Percentiles rank a stretch among this genome's conserved stretches.
Evolutionary conservation across 1,284 basidiomycete species (phyloP).

Genomic region (Ceratobasidium sp.): DNA sequence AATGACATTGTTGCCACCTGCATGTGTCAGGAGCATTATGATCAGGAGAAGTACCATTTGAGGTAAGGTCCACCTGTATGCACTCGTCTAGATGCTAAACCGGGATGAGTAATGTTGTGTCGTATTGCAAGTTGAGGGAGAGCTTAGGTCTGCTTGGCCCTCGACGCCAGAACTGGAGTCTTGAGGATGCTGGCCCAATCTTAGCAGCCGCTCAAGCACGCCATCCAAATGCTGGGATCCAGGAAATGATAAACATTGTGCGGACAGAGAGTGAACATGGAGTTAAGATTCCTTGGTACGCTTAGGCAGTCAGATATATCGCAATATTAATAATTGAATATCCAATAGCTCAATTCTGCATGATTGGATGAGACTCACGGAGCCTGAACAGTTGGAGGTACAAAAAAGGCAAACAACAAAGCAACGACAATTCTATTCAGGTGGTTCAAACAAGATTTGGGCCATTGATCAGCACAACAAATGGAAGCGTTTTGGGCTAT

Average conservation of each 20-base stretch:
- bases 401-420: not conserved
- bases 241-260: not conserved
- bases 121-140: not conserved
- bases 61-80: no score
- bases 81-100: no score
- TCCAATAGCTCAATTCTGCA: not conserved
- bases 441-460: slow-evolving; percentile 60
- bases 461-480: slow-evolving; percentile 62
- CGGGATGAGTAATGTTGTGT: not conserved
- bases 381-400: not conserved
- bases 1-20: no score
- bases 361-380: not conserved
- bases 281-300: not conserved
- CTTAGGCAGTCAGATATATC: not conserved
- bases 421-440: slow-evolving; percentile 46
- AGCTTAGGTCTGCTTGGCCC: not conserved
- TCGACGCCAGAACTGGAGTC: not conserved
- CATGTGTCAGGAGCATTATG: no score
- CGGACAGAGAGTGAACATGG: not conserved
- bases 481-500: slow-evolving; percentile 59
- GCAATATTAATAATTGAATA: not conserved
- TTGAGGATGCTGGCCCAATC: not conserved
- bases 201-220: not conserved
- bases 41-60: no score
- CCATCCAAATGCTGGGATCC: not conserved